A percentile compares a stretch with the other conserved stretches of the same genome.
Evolutionary conservation across 2,329 filamentous ascomycete genomes (phyloP).

Genomic region (Neonectria punicea): DNA sequence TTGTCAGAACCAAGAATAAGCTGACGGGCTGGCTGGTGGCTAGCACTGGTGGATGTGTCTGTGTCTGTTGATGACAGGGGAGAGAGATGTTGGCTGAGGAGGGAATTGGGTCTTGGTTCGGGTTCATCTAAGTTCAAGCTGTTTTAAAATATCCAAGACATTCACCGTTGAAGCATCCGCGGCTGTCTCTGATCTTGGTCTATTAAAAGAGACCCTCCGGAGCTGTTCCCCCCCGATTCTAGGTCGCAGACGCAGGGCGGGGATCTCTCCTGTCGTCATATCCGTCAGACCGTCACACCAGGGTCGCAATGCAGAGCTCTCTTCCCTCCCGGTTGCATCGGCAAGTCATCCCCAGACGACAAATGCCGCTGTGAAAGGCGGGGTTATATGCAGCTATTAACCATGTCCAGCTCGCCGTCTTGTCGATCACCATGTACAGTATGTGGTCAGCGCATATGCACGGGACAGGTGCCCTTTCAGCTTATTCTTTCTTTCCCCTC

Average conservation of each 20-base stretch:
- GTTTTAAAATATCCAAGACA: not conserved
- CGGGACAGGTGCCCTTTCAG: not conserved
- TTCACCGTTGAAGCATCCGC: not conserved
- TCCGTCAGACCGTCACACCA: not conserved
- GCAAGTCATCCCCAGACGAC: not conserved
- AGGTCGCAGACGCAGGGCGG: not conserved
- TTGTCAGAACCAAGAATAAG: not conserved
- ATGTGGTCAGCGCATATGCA: not conserved
- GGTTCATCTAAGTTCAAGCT: not conserved
- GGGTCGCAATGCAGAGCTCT: not conserved
- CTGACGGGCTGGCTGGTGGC: not conserved
- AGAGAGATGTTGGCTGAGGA: not conserved
- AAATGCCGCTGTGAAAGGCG: not conserved
- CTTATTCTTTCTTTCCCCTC: not conserved
- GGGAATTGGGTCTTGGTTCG: not conserved
- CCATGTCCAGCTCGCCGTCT: not conserved
- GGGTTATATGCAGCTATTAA: not conserved
- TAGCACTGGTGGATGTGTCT: no score
- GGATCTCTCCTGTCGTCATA: not conserved
- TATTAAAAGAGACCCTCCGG: no score
- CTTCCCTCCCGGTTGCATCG: not conserved
- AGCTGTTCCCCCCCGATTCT: not conserved
- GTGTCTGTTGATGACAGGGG: no score
- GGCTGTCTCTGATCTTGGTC: not conserved
- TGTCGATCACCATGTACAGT: not conserved